phyloP scores from a whole-genome alignment of 2,329 filamentous ascomycete genomes.

The Neopestalotiopsis sp. region DNA sequence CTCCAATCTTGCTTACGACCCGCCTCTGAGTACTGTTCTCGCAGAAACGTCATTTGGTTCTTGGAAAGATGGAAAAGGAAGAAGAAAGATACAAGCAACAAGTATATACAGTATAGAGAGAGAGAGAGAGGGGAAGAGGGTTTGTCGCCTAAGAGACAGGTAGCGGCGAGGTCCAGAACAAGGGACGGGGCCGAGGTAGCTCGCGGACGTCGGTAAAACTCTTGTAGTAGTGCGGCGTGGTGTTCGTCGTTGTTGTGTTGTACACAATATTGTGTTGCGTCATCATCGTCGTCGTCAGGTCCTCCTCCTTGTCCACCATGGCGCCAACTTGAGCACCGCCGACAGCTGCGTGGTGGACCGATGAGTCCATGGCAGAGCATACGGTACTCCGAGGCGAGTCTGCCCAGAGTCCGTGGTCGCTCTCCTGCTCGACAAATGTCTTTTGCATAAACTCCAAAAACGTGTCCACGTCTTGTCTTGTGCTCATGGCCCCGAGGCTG shows the following conservation, averaged over 20 bases:
- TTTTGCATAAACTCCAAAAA: conserved; percentile 51
- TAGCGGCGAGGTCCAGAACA: neutral
- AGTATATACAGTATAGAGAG: too few species aligned
- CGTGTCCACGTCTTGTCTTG: conserved; percentile 55
- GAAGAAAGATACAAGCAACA: too few species aligned
- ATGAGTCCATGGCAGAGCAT: neutral
- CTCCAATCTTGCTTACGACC: neutral
- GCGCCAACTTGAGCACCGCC: too few species aligned
- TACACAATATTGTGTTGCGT: neutral
- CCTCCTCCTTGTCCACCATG: too few species aligned
- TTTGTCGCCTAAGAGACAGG: neutral
- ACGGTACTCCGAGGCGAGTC: conserved; percentile 10
- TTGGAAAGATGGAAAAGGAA: too few species aligned
- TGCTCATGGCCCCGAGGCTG: conserved; percentile 67
- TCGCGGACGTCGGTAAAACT: conserved; percentile 19
- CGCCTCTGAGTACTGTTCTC: neutral
- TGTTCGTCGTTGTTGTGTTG: neutral
- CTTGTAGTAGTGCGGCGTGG: neutral
- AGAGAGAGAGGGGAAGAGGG: too few species aligned
- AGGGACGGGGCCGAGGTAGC: conserved; percentile 17
- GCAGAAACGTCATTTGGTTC: neutral
- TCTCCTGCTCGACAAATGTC: conserved; percentile 36
- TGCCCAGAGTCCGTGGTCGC: conserved; percentile 16
- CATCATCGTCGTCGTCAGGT: too few species aligned
- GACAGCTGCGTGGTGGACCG: neutral